Evolutionary conservation across 2,329 filamentous ascomycete genomes (phyloP).

Genomic region (Calonectria hawksworthii): DNA sequence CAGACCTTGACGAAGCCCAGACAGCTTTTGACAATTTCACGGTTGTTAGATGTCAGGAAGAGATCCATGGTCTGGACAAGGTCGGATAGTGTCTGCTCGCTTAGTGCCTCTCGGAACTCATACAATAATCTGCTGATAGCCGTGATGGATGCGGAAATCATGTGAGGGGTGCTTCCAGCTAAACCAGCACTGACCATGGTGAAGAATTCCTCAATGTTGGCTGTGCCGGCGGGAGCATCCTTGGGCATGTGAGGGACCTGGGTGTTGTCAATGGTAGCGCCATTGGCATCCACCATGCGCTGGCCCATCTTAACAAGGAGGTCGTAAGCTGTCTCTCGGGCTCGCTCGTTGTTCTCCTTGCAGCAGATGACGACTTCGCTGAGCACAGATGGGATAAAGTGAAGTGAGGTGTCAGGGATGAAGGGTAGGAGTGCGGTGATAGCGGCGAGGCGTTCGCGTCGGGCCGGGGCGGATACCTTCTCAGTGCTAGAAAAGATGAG

Average conservation of each 20-base stretch:
- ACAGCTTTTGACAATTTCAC: constrained; percentile 95
- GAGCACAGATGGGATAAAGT: constrained; percentile 93
- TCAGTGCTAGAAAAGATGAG: constrained; percentile 84
- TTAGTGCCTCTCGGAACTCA: constrained; percentile 83
- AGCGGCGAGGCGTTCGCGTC: constrained; percentile 87
- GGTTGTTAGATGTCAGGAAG: constrained; percentile 95
- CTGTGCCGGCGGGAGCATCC: constrained; percentile 81
- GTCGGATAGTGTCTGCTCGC: constrained; percentile 79
- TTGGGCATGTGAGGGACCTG: constrained; percentile 90
- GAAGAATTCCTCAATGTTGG: constrained; percentile 94
- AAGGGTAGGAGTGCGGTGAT: constrained; percentile 85
- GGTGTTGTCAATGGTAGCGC: constrained; percentile 84
- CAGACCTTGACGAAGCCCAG: constrained; percentile 98
- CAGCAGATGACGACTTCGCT: constrained; percentile 96
- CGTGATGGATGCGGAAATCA: constrained; percentile 98
- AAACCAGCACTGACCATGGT: constrained; percentile 98
- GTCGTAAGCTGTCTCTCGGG: constrained; percentile 89
- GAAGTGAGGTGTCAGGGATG: constrained; percentile 82
- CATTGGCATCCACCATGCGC: constrained; percentile 76
- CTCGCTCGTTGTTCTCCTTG: constrained; percentile 98
- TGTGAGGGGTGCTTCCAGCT: constrained; percentile 92
- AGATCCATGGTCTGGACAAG: constrained; percentile 95
- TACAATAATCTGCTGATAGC: constrained; percentile 94
- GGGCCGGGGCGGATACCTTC: constrained; percentile 87
- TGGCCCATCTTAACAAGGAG: constrained; percentile 90